Percentiles rank a stretch among this genome's conserved stretches.
These are phyloP conservation scores for Tulasnella sp. DNA, from an alignment of 768 basidiomycete species.

Conservation along the genomic window DNA sequence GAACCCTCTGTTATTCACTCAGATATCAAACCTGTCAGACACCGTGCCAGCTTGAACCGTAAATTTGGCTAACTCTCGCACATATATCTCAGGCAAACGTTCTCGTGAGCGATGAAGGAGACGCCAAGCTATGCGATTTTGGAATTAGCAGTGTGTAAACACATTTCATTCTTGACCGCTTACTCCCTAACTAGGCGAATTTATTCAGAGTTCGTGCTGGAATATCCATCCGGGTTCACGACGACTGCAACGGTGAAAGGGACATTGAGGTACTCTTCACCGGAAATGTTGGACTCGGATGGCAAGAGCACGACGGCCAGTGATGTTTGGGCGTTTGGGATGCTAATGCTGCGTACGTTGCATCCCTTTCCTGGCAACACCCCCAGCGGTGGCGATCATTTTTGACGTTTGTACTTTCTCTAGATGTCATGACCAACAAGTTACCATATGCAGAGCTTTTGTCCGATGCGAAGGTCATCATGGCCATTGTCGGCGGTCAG, in stretches of 20 bases:
- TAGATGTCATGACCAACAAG: slow-evolving; percentile 24
- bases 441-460: neutral
- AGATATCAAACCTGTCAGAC: slow-evolving; percentile 38
- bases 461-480: neutral
- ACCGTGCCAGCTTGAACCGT: neutral
- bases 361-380: neutral
- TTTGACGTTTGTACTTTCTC: neutral
- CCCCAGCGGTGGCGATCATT: neutral
- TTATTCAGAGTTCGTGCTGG: neutral
- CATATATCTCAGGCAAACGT: slow-evolving; percentile 13
- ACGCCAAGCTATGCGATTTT: slow-evolving; percentile 32
- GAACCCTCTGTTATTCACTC: slow-evolving; percentile 36
- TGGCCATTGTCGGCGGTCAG: slow-evolving; percentile 10
- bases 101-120: slow-evolving; percentile 18
- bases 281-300: slow-evolving; percentile 2
- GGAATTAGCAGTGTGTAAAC: slow-evolving; percentile 10
- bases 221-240: neutral
- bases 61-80: neutral
- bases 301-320: neutral
- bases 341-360: neutral
- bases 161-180: neutral
- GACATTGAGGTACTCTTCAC: slow-evolving; percentile 14
- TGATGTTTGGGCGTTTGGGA: slow-evolving; percentile 30
- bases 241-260: neutral
- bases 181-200: too few relatives aligned